Conservation (phyloP, 257 asterid genomes). For the Coffea eugenioides region DNA sequence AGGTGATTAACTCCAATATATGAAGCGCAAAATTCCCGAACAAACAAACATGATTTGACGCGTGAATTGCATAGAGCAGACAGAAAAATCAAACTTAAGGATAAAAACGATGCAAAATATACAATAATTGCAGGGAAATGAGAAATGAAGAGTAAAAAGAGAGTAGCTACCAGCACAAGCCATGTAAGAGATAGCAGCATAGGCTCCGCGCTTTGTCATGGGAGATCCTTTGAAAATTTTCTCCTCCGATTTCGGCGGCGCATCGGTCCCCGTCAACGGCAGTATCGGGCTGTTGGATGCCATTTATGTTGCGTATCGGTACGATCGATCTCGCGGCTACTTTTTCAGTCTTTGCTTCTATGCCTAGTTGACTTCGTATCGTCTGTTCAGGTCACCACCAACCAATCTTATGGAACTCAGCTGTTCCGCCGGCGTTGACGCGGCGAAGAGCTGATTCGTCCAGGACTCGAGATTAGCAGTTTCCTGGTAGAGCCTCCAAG, state of each 20-base stretch:
- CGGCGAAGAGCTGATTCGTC: background rate
- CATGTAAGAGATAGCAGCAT: slow-evolving; percentile 93
- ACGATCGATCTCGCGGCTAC: too few species aligned
- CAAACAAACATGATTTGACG: background rate
- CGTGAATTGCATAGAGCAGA: background rate
- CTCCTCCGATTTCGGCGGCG: slow-evolving; percentile 62
- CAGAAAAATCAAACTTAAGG: background rate
- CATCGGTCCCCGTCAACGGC: slow-evolving; percentile 59
- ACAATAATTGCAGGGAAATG: background rate
- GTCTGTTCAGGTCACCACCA: too few species aligned
- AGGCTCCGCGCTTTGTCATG: slow-evolving; percentile 90
- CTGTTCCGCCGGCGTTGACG: background rate
- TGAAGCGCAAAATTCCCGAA: background rate
- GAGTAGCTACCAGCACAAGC: slow-evolving; percentile 71
- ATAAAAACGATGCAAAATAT: background rate
- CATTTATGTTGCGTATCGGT: slow-evolving; percentile 4
- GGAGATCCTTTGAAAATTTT: slow-evolving; percentile 88
- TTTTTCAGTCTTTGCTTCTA: too few species aligned
- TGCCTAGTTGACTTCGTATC: too few species aligned
- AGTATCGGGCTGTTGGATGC: slow-evolving; percentile 46
- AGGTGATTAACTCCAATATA: background rate
- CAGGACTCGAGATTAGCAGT: too few species aligned
- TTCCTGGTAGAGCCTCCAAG: background rate
- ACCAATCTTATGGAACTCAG: too few species aligned
- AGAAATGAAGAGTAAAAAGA: background rate